Percentiles rank a stretch among this genome's conserved stretches.
Conservation (phyloP, 2,329 filamentous ascomycete genomes). For the Pseudocercospora macadamiae region DNA sequence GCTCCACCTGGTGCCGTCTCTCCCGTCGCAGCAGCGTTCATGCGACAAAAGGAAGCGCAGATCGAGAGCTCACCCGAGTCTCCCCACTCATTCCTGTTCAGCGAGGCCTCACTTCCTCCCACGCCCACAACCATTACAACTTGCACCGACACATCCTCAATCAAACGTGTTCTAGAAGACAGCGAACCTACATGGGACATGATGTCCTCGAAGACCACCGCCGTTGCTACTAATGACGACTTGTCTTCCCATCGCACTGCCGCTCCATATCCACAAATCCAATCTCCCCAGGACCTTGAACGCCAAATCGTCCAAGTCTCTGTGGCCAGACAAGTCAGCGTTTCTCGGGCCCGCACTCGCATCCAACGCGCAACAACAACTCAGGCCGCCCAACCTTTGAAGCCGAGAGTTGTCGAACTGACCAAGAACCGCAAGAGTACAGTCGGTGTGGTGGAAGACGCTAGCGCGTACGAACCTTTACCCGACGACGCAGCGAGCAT, state of each 20-base stretch:
- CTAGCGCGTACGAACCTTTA: slow-evolving; percentile 14
- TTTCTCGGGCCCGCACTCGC: slow-evolving; percentile 29
- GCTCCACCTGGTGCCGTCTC: slow-evolving; percentile 28
- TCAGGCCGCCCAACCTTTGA: slow-evolving; percentile 33
- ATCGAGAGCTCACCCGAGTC: slow-evolving; percentile 27
- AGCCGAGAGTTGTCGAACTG: slow-evolving; percentile 38
- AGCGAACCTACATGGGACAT: slow-evolving; percentile 26
- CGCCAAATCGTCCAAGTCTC: slow-evolving; percentile 35
- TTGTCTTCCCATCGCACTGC: background rate
- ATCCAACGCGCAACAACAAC: slow-evolving; percentile 30
- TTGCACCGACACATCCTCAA: slow-evolving; percentile 28
- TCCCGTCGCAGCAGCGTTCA: slow-evolving; percentile 21
- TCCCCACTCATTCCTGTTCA: slow-evolving; percentile 28
- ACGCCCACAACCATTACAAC: slow-evolving; percentile 34
- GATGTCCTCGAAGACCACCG: background rate
- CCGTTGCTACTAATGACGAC: background rate
- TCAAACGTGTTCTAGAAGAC: slow-evolving; percentile 16
- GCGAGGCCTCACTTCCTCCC: slow-evolving; percentile 33
- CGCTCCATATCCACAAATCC: slow-evolving; percentile 26
- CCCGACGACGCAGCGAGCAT: slow-evolving; percentile 12
- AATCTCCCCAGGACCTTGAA: slow-evolving; percentile 31
- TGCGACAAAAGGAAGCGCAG: slow-evolving; percentile 19
- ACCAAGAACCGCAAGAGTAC: slow-evolving; percentile 37
- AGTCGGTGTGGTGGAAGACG: slow-evolving; percentile 34
- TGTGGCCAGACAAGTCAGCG: slow-evolving; percentile 36